Conservation (phyloP, 148 eudicot species). For the Rhododendron griersonianum region DNA sequence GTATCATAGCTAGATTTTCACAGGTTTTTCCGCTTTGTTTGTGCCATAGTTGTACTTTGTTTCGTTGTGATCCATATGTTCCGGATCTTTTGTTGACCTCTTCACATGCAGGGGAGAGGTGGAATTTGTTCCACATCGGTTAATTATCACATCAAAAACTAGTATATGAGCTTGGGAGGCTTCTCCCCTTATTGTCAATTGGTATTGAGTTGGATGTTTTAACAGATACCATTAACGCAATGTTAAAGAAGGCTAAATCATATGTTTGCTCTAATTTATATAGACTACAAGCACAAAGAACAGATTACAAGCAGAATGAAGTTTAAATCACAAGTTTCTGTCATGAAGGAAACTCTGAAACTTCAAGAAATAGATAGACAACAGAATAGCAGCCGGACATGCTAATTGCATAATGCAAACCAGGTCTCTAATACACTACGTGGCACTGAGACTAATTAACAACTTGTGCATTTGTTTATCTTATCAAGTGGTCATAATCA, state of each 20-base stretch:
- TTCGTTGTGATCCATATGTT: background rate
- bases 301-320: background rate
- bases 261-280: background rate
- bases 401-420: background rate
- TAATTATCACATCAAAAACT: background rate
- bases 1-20: background rate
- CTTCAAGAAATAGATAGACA: background rate
- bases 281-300: background rate
- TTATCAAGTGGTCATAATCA: background rate
- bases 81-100: too few relatives aligned
- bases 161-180: background rate
- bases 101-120: too few relatives aligned
- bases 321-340: background rate
- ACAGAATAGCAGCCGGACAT: background rate
- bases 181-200: background rate
- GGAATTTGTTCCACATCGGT: background rate
- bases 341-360: background rate
- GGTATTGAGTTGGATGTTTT: background rate
- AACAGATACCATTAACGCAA: too few relatives aligned
- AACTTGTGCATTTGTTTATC: constrained; percentile 5
- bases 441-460: background rate
- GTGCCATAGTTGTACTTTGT: background rate
- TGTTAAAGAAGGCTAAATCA: background rate
- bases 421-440: background rate
- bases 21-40: background rate